phyloP scores from a whole-genome alignment of 2,329 filamentous ascomycete species.

The Colletotrichum gloeosporioides region DNA sequence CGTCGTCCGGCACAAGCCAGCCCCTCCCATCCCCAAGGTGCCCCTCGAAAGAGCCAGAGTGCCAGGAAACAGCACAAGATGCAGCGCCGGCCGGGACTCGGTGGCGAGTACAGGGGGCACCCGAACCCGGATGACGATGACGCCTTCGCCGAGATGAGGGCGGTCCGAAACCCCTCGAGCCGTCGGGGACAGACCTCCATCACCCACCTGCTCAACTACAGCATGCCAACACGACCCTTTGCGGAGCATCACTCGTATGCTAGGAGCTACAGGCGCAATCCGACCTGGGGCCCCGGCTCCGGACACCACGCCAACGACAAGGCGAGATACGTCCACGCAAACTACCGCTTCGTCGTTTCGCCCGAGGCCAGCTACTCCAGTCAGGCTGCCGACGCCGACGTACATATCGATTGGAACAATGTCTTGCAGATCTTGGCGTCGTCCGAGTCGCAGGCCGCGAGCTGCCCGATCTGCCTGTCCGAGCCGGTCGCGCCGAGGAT shows the following conservation, averaged over 20 bases:
- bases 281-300: conserved; percentile 84
- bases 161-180: conserved; percentile 62
- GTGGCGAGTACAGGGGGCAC: conserved; percentile 36
- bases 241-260: conserved; percentile 57
- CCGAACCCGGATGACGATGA: conserved; percentile 75
- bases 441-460: conserved; percentile 83
- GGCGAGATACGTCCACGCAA: conserved; percentile 88
- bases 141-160: conserved; percentile 79
- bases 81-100: conserved; percentile 70
- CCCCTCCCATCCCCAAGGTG: conserved; percentile 37
- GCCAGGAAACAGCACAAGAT: conserved; percentile 84
- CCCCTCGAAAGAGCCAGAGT: conserved; percentile 77
- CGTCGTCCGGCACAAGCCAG: conserved; percentile 50
- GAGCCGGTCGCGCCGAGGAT: conserved; percentile 93
- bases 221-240: conserved; percentile 76
- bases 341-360: conserved; percentile 95
- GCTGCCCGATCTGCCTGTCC: conserved; percentile 93
- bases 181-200: conserved; percentile 96
- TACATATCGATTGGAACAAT: conserved; percentile 88
- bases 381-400: conserved; percentile 85
- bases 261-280: conserved; percentile 70
- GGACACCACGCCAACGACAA: conserved; percentile 93
- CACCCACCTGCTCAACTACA: conserved; percentile 94
- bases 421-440: conserved; percentile 93
- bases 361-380: conserved; percentile 79